Evolutionary conservation across 352 stramenopile species (phyloP), one percentile per base, ranked within the genome.

Genomic region (Pythium volutum): DNA sequence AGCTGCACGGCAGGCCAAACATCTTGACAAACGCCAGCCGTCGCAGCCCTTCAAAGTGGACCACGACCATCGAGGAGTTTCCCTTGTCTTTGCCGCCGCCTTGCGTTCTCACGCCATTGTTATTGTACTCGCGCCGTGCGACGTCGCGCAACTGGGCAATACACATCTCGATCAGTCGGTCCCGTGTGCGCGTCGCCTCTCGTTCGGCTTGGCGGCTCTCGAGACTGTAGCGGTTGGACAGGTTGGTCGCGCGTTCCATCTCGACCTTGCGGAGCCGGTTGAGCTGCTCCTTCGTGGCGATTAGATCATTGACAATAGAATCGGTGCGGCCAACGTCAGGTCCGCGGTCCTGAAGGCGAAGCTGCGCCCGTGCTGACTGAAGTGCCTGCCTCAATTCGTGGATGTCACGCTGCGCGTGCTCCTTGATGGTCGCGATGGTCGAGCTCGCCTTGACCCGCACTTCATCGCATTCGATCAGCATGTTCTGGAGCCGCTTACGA

Each of bases 391-490:
- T 73, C 15, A 84, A 66, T 53, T 90, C 70, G 14, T 75, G 45
- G 26, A 86, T 49, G 5, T 84, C 73, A 18, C 56, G 68, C 34
- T 81, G 70, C 7, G 75, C 62, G 26, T 82, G 82, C 4, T 88
- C 78, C 57, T 89, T 77, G 26, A 74, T 79, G 4, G 69, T 60
- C 12, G 64, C 47, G 18, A 88, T 67, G n/a, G 87, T 69, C 7
- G 69, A 73, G 15, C 60, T 75, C 1, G 84, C 74, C 5, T 75
- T 72, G 9, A 89, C 76, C n/a, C 77, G 74, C 38, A 86, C 75
- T 68, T 90, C 74, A 33, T 89, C 82, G 31, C 75, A 84, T 61
- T 91, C 72, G 57, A 92, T 93, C 7, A 93, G 62, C 80, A 91
- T 90, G 10, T 81, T 70, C 64, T 93, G 84, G 42, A 92, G 59